Base-by-base conservation (phyloP, 2,329 filamentous ascomycete species). In the Parastagonospora avenae region DNA sequence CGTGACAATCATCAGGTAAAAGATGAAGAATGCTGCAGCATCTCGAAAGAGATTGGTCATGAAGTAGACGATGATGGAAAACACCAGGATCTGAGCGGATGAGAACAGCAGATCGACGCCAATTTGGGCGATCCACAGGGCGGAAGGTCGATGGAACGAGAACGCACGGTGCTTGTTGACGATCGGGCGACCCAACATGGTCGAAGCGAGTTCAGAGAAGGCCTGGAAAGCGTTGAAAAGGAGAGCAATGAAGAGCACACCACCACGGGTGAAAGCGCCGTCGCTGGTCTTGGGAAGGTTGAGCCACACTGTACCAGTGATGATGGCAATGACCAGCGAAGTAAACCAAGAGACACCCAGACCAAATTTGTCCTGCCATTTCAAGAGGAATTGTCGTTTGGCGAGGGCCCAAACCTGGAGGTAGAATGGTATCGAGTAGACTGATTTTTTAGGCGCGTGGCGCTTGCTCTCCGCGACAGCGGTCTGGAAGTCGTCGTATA, bases 141-240 rank as follows among this genome's bases (percentile, higher is more conserved):
- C 90, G 0, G 89, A 91, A 0, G 91, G 91, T 30, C 90, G 82
- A 69, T 94, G 88, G 67, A 95, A 93, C 0, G 90, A 88, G 62
- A 91, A 95, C 0, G 89, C 87, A 50, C 88, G 86, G 72, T 95
- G 91, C 70, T 94, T 95, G 70, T 92, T 91, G 53, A 95, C 82
- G 32, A 95, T 89, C 0, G 86, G 81, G 8, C 91, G 82, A 1
- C 88, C 90, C 12, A 86, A 76, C 89, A 94, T 93, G 1, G 88
- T 89, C 9, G 82, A 81, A 0, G 82, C 88, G 0, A 96, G 75
- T 71, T 95, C 91, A 0, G 87, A 84, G 67, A 94, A 92, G 19
- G 91, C 89, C 66, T 91, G 87, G 73, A 95, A 93, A n/a, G 89
- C 88, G 70, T 93, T 93, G 80, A 93, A 93, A 4, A 95, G 76